A percentile compares a stretch with the other conserved stretches of the same genome.
Conservation (phyloP, 1,139 yeast species). For the Yamadazyma dendronema region DNA sequence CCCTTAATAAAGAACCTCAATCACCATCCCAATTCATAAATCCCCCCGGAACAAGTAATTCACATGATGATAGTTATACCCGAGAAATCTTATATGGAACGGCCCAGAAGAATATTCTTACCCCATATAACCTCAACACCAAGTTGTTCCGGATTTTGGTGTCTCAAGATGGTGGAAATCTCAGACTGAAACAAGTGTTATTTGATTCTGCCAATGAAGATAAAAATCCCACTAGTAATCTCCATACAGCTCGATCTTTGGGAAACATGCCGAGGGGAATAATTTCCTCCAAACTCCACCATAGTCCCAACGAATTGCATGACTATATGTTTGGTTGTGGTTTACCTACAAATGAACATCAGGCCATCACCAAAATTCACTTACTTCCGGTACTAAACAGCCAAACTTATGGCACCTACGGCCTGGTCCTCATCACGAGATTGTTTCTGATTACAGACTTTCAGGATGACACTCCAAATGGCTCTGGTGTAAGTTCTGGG, state of each 20-base stretch:
- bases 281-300: slow-evolving; percentile 30
- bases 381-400: slow-evolving; percentile 41
- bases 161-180: slow-evolving; percentile 53
- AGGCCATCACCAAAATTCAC: slow-evolving; percentile 47
- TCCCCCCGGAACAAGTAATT: slow-evolving; percentile 17
- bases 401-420: slow-evolving; percentile 25
- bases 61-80: slow-evolving; percentile 44
- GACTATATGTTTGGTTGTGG: slow-evolving; percentile 61
- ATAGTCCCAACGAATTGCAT: slow-evolving; percentile 43
- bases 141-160: slow-evolving; percentile 44
- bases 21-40: slow-evolving; percentile 10
- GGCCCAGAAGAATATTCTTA: slow-evolving; percentile 27
- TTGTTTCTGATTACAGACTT: slow-evolving; percentile 42
- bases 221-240: background rate
- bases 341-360: slow-evolving; percentile 48
- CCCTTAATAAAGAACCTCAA: slow-evolving; percentile 12
- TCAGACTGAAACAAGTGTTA: slow-evolving; percentile 47
- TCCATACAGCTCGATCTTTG: background rate
- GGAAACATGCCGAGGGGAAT: slow-evolving; percentile 13
- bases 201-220: slow-evolving; percentile 41
- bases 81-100: slow-evolving; percentile 44
- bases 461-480: slow-evolving; percentile 14
- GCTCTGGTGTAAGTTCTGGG: slow-evolving; percentile 5
- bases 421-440: slow-evolving; percentile 45
- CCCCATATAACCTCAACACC: slow-evolving; percentile 31